phyloP scores from a whole-genome alignment of 2,329 filamentous ascomycete species.

The Talaromyces islandicus region DNA sequence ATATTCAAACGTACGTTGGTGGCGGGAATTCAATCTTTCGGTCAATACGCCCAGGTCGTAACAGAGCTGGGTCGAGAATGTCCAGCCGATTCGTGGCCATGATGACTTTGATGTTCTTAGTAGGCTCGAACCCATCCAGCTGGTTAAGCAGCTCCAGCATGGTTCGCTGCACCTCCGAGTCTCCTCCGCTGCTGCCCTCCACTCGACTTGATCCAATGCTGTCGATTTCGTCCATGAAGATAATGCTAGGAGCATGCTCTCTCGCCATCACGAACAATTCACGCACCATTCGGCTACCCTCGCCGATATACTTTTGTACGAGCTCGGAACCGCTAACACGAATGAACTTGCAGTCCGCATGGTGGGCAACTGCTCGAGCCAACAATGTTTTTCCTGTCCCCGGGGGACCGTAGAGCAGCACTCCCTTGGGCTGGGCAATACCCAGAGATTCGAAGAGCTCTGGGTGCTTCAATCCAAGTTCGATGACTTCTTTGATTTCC shows the following conservation, averaged over 20 bases:
- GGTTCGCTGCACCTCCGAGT: slow-evolving; percentile 96
- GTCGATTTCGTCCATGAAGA: slow-evolving; percentile 99
- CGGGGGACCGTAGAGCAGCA: slow-evolving; percentile 90
- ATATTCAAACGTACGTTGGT: slow-evolving; percentile 57
- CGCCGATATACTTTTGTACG: slow-evolving; percentile 98
- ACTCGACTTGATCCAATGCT: slow-evolving; percentile 96
- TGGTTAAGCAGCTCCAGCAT: slow-evolving; percentile 99
- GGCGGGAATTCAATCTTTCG: slow-evolving; percentile 98
- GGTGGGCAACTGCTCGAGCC: slow-evolving; percentile 91
- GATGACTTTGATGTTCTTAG: slow-evolving; percentile 99
- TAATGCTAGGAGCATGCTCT: slow-evolving; percentile 96
- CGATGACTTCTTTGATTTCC: slow-evolving; percentile 99
- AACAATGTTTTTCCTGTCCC: slow-evolving; percentile 96
- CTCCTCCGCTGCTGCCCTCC: slow-evolving; percentile 88
- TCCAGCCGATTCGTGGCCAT: slow-evolving; percentile 99
- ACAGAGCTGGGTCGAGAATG: slow-evolving; percentile 88
- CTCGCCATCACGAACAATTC: slow-evolving; percentile 99
- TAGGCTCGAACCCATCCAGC: slow-evolving; percentile 96
- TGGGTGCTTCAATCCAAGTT: slow-evolving; percentile 95
- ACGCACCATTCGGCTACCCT: slow-evolving; percentile 95
- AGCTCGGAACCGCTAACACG: slow-evolving; percentile 91
- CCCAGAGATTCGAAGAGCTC: slow-evolving; percentile 98
- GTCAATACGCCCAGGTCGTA: slow-evolving; percentile 96
- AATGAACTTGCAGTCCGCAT: slow-evolving; percentile 99
- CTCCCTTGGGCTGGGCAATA: slow-evolving; percentile 96